A percentile compares a stretch with the other conserved stretches of the same genome.
These are phyloP conservation scores for Trichosporon coremiiforme DNA, from an alignment of 1,284 basidiomycete genomes.

Conservation along the genomic window DNA sequence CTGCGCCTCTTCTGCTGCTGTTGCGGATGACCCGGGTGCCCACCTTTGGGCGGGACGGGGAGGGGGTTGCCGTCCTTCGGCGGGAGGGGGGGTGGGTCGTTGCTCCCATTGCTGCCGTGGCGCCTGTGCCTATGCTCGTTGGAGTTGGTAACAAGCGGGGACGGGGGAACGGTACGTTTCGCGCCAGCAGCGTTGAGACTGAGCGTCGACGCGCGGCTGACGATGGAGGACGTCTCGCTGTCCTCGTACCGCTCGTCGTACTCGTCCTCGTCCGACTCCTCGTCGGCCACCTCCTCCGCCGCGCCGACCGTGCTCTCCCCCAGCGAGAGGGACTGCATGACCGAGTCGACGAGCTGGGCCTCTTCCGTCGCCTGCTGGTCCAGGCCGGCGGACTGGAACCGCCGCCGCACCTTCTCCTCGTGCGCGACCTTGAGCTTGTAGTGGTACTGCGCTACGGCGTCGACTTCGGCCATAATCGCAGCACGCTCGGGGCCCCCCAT, in stretches of 20 bases:
- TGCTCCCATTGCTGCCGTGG: conserved; percentile 17
- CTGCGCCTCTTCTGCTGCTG: conserved; percentile 37
- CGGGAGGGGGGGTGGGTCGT: conserved; percentile 21
- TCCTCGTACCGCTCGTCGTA: conserved; percentile 57
- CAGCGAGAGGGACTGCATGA: conserved; percentile 77
- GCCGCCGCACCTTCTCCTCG: conserved; percentile 79
- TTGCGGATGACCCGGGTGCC: conserved; percentile 30
- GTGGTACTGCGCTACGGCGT: conserved; percentile 83
- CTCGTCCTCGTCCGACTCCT: conserved; percentile 65
- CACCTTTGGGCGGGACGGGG: conserved; percentile 18
- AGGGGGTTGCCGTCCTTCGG: conserved; percentile 20
- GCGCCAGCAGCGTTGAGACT: not conserved
- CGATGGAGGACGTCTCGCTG: conserved; percentile 16
- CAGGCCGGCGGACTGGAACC: conserved; percentile 62
- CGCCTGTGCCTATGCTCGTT: not conserved
- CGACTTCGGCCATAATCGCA: conserved; percentile 79
- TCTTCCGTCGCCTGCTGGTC: conserved; percentile 72
- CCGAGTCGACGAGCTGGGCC: conserved; percentile 72
- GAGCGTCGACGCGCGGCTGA: conserved; percentile 10
- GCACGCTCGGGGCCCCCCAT: conserved; percentile 72
- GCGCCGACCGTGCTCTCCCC: conserved; percentile 75
- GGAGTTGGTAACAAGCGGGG: not conserved
- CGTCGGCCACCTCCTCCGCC: conserved; percentile 74
- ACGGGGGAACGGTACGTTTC: not conserved
- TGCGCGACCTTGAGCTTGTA: conserved; percentile 87